A percentile compares a stretch with the other conserved stretches of the same genome.
Conservation (phyloP, 2,329 filamentous ascomycete genomes). For the Graphilbum fragrans region DNA sequence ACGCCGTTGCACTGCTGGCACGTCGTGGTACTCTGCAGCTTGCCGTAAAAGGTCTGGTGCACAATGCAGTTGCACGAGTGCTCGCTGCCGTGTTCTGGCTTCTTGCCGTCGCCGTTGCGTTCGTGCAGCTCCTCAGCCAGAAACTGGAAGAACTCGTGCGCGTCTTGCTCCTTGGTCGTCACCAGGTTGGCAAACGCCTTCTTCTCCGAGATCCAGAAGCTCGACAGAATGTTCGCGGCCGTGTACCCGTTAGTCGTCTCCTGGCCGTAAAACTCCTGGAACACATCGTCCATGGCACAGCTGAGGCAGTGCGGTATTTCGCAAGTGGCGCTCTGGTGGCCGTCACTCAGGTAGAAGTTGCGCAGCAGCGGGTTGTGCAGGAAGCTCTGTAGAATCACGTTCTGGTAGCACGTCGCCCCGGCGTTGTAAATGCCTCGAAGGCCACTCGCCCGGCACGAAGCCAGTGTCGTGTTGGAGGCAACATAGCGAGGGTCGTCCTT, state of each 20-base stretch:
- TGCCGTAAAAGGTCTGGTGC: constrained; percentile 89
- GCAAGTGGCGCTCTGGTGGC: constrained; percentile 71
- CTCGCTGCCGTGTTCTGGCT: constrained; percentile 44
- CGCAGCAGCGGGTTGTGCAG: constrained; percentile 87
- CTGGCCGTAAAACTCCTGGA: constrained; percentile 56
- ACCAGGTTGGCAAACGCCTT: constrained; percentile 62
- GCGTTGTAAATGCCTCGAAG: constrained; percentile 92
- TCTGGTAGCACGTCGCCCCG: constrained; percentile 97
- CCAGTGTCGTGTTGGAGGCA: constrained; percentile 62
- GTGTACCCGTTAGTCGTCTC: constrained; percentile 84
- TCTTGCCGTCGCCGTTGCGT: constrained; percentile 61
- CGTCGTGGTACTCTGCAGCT: constrained; percentile 79
- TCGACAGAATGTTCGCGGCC: constrained; percentile 76
- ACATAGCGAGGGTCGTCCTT: constrained; percentile 70
- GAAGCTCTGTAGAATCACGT: constrained; percentile 85
- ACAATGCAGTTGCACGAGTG: constrained; percentile 78
- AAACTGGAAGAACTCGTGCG: constrained; percentile 95
- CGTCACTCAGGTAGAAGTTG: constrained; percentile 85
- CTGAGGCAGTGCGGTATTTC: constrained; percentile 48
- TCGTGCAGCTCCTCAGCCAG: constrained; percentile 84
- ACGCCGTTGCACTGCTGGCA: constrained; percentile 78
- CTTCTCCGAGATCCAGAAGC: constrained; percentile 78
- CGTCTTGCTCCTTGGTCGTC: constrained; percentile 91
- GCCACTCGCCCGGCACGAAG: constrained; percentile 59
- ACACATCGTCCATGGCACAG: constrained; percentile 63